Conservation (phyloP, 768 basidiomycete genomes). For the Podaxis sp. region DNA sequence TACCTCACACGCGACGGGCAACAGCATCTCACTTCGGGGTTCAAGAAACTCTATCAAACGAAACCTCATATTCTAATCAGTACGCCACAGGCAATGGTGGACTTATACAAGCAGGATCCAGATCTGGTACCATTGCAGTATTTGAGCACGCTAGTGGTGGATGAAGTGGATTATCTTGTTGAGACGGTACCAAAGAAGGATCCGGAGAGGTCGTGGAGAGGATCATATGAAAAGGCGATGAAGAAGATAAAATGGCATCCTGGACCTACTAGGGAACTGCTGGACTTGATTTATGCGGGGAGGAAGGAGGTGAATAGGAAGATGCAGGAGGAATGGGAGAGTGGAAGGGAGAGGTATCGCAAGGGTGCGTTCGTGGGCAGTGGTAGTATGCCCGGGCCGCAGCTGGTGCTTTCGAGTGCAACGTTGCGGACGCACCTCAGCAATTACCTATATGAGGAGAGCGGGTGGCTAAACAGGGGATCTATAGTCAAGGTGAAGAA, state of each 20-base stretch:
- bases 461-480: slow-evolving; percentile 54
- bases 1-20: slow-evolving; percentile 58
- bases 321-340: slow-evolving; percentile 20
- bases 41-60: slow-evolving; percentile 34
- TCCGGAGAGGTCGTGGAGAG: slow-evolving; percentile 34
- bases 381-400: slow-evolving; percentile 37
- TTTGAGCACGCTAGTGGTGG: slow-evolving; percentile 63
- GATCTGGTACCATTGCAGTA: slow-evolving; percentile 41
- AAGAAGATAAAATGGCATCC: slow-evolving; percentile 52
- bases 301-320: slow-evolving; percentile 28
- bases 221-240: slow-evolving; percentile 34
- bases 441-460: slow-evolving; percentile 52
- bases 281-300: slow-evolving; percentile 53
- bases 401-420: slow-evolving; percentile 69
- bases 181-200: slow-evolving; percentile 46
- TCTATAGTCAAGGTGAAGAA: slow-evolving; percentile 37
- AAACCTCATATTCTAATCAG: slow-evolving; percentile 69
- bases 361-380: slow-evolving; percentile 18
- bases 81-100: slow-evolving; percentile 68
- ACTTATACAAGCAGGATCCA: slow-evolving; percentile 45
- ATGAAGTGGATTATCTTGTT: slow-evolving; percentile 75
- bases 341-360: background rate
- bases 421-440: slow-evolving; percentile 58
- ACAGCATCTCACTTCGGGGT: slow-evolving; percentile 36
- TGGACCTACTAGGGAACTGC: slow-evolving; percentile 53